Conservation (phyloP, 2,329 filamentous ascomycete species). For the Talaromyces atroroseus region DNA sequence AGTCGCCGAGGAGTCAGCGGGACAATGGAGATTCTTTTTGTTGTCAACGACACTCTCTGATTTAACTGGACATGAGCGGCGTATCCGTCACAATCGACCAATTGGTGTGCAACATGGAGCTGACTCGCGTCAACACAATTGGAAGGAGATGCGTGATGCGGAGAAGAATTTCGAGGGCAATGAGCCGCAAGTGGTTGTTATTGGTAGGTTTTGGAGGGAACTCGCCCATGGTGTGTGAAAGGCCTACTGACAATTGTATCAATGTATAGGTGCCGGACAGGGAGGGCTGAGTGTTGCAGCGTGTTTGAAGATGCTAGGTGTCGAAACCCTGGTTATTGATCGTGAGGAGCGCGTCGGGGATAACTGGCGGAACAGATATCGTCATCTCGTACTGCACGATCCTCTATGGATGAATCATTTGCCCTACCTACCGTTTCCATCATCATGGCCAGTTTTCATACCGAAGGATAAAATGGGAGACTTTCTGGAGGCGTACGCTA, state of each 20-base stretch:
- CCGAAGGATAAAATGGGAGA: slow-evolving; percentile 67
- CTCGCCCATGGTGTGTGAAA: not conserved
- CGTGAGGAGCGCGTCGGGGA: slow-evolving; percentile 55
- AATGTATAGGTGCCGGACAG: slow-evolving; percentile 52
- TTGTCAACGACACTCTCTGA: slow-evolving; percentile 56
- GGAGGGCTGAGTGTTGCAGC: slow-evolving; percentile 54
- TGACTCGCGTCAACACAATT: slow-evolving; percentile 52
- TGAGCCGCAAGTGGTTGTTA: slow-evolving; percentile 56
- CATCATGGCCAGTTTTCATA: slow-evolving; percentile 63
- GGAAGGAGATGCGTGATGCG: slow-evolving; percentile 49
- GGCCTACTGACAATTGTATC: slow-evolving; percentile 2
- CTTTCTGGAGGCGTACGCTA: slow-evolving; percentile 62
- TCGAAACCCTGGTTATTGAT: slow-evolving; percentile 56
- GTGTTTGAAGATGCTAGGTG: slow-evolving; percentile 54
- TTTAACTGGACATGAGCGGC: slow-evolving; percentile 52
- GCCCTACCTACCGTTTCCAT: slow-evolving; percentile 60
- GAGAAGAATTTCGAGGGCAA: slow-evolving; percentile 47
- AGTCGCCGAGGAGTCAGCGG: slow-evolving; percentile 37
- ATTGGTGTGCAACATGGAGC: slow-evolving; percentile 54
- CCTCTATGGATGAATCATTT: slow-evolving; percentile 54
- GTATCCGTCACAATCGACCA: slow-evolving; percentile 43
- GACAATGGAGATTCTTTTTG: slow-evolving; percentile 58
- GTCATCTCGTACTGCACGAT: slow-evolving; percentile 63
- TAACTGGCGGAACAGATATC: slow-evolving; percentile 60
- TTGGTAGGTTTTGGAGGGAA: slow-evolving; percentile 46